Conservation (phyloP, 306 rosid species). For the Astragalus glycyphyllos region DNA sequence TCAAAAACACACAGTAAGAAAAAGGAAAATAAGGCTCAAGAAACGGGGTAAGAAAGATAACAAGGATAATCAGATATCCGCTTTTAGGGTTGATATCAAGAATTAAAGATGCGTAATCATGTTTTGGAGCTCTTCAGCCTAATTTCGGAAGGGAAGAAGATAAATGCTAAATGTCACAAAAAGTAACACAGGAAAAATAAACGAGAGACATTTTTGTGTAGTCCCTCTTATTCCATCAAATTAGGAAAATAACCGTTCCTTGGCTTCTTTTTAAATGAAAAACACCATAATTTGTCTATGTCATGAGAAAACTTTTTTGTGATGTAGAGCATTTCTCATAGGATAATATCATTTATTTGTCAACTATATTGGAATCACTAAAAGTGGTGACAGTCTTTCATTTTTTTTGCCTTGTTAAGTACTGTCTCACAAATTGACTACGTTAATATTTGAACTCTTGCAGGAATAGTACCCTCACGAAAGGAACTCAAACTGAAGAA, state of each 20-base stretch:
- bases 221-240: too few species aligned
- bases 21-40: neutral
- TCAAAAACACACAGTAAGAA: neutral
- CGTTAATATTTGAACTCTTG: constrained; percentile 40
- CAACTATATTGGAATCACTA: constrained; percentile 14
- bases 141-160: neutral
- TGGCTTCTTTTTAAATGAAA: too few species aligned
- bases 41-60: neutral
- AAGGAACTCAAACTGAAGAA: constrained; percentile 70
- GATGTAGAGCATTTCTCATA: too few species aligned
- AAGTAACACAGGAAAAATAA: too few species aligned
- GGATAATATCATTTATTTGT: constrained; percentile 15
- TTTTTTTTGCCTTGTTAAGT: constrained; percentile 15
- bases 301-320: too few species aligned
- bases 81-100: constrained; percentile 13
- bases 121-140: constrained; percentile 12
- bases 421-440: neutral
- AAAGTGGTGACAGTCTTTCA: neutral
- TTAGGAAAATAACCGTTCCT: too few species aligned
- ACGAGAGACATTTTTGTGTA: too few species aligned
- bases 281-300: too few species aligned
- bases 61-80: neutral
- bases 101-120: constrained; percentile 19
- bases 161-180: too few species aligned
- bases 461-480: constrained; percentile 61